Evolutionary conservation across 2,329 filamentous ascomycete genomes (phyloP).

Genomic region (Epichloe sylvatica): DNA sequence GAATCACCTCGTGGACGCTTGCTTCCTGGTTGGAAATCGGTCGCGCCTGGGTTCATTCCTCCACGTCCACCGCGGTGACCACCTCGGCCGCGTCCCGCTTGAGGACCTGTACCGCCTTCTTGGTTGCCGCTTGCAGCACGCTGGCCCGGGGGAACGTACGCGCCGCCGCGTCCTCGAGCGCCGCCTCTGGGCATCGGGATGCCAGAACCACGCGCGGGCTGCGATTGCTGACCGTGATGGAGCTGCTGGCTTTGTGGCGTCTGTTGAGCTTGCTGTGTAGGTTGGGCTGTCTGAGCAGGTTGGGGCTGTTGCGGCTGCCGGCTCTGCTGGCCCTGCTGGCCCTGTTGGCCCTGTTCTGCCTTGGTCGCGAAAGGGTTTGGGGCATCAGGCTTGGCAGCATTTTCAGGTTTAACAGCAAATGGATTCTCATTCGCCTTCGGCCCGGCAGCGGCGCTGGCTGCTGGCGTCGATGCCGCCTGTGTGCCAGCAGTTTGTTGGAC

Average conservation of each 20-base stretch:
- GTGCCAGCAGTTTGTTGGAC: slow-evolving; percentile 2
- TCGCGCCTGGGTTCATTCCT: slow-evolving; percentile 34
- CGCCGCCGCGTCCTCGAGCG: slow-evolving; percentile 24
- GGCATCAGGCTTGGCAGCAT: not conserved
- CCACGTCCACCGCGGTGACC: slow-evolving; percentile 27
- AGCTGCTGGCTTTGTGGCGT: not conserved
- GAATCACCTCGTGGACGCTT: slow-evolving; percentile 44
- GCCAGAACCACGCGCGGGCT: slow-evolving; percentile 16
- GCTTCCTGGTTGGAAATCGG: slow-evolving; percentile 43
- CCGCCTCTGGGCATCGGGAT: slow-evolving; percentile 30
- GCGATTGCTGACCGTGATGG: slow-evolving; percentile 10
- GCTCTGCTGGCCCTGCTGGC: slow-evolving; percentile 2
- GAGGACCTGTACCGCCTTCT: slow-evolving; percentile 17
- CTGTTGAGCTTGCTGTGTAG: slow-evolving; percentile 8
- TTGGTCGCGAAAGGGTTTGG: slow-evolving; percentile 4
- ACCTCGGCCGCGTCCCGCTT: slow-evolving; percentile 24
- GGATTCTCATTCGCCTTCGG: not conserved
- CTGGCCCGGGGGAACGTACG: slow-evolving; percentile 25
- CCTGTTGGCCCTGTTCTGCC: slow-evolving; percentile 6
- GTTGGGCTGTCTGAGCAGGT: not conserved
- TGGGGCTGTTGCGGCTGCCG: not conserved
- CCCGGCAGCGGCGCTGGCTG: slow-evolving; percentile 3
- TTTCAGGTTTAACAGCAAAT: not conserved
- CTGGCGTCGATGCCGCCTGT: slow-evolving; percentile 9
- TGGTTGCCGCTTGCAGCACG: slow-evolving; percentile 22